phyloP scores from a whole-genome alignment of 768 basidiomycete genomes.

The Floccularia luteovirens region DNA sequence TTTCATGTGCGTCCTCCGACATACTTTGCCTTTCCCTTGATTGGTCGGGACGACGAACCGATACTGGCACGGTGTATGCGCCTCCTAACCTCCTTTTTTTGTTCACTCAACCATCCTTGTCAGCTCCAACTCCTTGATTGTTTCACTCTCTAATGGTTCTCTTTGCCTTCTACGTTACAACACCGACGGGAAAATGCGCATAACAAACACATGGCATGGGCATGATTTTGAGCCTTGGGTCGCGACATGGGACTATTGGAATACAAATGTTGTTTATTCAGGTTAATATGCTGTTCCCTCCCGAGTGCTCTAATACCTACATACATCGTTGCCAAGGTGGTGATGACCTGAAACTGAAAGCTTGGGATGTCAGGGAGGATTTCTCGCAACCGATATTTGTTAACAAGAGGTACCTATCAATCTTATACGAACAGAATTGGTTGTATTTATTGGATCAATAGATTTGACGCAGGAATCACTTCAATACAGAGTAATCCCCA shows the following conservation, averaged over 20 bases:
- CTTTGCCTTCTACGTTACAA: slow-evolving; percentile 49
- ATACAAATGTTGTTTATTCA: slow-evolving; percentile 73
- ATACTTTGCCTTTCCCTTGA: slow-evolving; percentile 86
- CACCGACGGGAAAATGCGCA: slow-evolving; percentile 32
- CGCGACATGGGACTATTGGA: slow-evolving; percentile 86
- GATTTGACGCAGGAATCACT: slow-evolving; percentile 92
- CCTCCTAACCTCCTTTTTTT: not conserved
- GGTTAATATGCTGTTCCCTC: slow-evolving; percentile 34
- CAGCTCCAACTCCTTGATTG: slow-evolving; percentile 65
- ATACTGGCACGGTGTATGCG: slow-evolving; percentile 29
- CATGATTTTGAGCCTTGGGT: slow-evolving; percentile 97
- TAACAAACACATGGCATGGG: slow-evolving; percentile 67
- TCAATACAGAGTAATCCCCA: slow-evolving; percentile 81
- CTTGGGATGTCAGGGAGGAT: slow-evolving; percentile 79
- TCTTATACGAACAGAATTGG: not conserved
- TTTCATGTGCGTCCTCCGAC: slow-evolving; percentile 44
- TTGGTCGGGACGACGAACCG: slow-evolving; percentile 70
- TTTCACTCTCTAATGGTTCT: slow-evolving; percentile 77
- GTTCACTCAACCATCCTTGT: no score
- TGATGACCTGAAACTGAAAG: slow-evolving; percentile 85
- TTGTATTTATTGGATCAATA: slow-evolving; percentile 19
- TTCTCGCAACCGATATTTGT: slow-evolving; percentile 51
- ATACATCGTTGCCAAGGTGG: slow-evolving; percentile 56
- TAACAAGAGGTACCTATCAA: slow-evolving; percentile 56
- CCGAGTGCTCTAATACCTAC: not conserved